Evolutionary conservation across 176 grass and related monocot genomes (phyloP), one percentile per base, ranked within the genome.

Genomic region (Tuctoria greenei): DNA sequence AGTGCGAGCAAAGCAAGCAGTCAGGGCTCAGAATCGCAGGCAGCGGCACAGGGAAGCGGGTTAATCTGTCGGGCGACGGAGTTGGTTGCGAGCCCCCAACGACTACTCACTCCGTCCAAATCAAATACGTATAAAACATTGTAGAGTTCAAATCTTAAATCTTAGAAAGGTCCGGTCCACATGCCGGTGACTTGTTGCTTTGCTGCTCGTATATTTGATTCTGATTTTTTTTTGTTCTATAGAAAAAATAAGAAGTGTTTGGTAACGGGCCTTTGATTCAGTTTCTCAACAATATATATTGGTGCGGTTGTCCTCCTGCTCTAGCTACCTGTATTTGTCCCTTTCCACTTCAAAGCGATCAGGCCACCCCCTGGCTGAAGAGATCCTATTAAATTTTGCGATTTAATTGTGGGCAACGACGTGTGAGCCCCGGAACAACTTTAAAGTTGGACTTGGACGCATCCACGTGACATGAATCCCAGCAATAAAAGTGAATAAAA

Each of bases 281-380:
- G 10, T 42, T 50, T 18, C 38, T 26, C 74, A 78, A 84, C 74
- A 84, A 20, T 66, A 69, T 40, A n/a, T n/a, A n/a, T 73, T 1
- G 64, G 41, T 72, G 82, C 41, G 67, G 67, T 73, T 85, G 82
- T 78, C 67, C 66, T 69, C 78, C 79, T 77, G 62, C 63, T 72
- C 61, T 67, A 85, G 59, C 74, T 28, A 85, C 67, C 74, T 28
- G 34, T 64, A 78, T 57, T 47, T 72, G 74, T 84, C 74, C 1
- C 37, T 47, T 17, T 79, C 74, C 74, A 31, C 74, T 49, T 84
- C 66, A 81, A 71, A 61, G 54, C 79, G 44, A 55, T 57, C 26
- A 61, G 49, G 17, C 26, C n/a, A n/a, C n/a, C n/a, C 72, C 73
- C 49, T 62, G 13, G 23, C 40, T 10, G 45, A 10, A 15, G 35